A percentile compares a stretch with the other conserved stretches of the same genome.
phyloP scores from a whole-genome alignment of 345 rosid genomes.

The Dipteronia dyeriana region DNA sequence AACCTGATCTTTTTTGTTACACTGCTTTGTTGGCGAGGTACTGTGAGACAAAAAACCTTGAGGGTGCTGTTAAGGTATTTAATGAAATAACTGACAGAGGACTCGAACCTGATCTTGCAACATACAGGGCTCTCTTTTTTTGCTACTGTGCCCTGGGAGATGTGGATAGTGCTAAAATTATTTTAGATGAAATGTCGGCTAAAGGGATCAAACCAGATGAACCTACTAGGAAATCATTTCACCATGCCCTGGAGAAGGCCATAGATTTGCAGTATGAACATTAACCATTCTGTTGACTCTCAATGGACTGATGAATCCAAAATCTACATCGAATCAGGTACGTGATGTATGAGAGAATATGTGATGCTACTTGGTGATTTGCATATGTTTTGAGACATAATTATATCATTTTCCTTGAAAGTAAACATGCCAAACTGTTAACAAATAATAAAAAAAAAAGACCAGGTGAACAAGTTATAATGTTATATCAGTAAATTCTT shows the following conservation, averaged over 20 bases:
- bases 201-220: constrained; percentile 37
- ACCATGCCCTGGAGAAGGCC: constrained; percentile 28
- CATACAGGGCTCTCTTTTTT: constrained; percentile 58
- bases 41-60: constrained; percentile 51
- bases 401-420: too few relatives aligned
- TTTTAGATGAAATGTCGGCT: constrained; percentile 40
- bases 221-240: constrained; percentile 18
- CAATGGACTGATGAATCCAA: not conserved
- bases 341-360: not conserved
- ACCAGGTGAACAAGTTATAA: too few relatives aligned
- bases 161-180: constrained; percentile 40
- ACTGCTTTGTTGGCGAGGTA: constrained; percentile 61
- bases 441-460: too few relatives aligned
- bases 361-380: too few relatives aligned
- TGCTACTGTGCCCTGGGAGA: constrained; percentile 44
- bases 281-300: not conserved
- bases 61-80: constrained; percentile 42
- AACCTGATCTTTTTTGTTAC: constrained; percentile 55
- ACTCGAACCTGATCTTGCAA: constrained; percentile 56
- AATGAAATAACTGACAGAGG: constrained; percentile 55
- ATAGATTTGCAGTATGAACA: constrained; percentile 13
- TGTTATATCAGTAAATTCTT: too few relatives aligned
- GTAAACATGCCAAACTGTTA: too few relatives aligned
- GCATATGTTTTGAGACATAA: too few relatives aligned
- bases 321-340: not conserved